Base-by-base conservation (phyloP, 768 basidiomycete species). In the Auriscalpium vulgare region DNA sequence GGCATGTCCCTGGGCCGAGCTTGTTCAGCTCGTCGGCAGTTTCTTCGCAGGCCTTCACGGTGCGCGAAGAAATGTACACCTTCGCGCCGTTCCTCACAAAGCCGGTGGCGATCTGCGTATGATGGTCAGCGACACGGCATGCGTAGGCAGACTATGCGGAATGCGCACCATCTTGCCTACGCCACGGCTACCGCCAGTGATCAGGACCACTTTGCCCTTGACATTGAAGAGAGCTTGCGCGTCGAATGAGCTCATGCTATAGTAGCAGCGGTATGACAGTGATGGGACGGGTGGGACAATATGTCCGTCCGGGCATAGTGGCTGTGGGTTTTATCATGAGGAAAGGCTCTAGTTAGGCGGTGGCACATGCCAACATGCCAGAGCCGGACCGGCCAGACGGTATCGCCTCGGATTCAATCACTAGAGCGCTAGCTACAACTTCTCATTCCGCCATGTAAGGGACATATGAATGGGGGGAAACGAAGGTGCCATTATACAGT, bases 111-210 rank as follows among this genome's bases (percentile, higher is more conserved):
- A 87, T 84, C 84, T 84, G 61, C 55, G 48, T 62, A 38, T 49
- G 23, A 51, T 49, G 50, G 37, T 44, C 43, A 10, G 16, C 52
- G 10, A 29, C 9, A 48, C 23, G 11, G 46, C 8, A 36, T 50
- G 13, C 19, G 34, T n/a, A 13, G 29, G 38, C 44, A 35, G 47
- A 43, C 21, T 2, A 10, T 47, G 14, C 6, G 13, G 36, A 14
- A 67, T 29, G 7, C 72, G 58, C 50, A 78, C 81, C 81, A 82
- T 83, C 71, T 82, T 84, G 5, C 85, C 84, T 35, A 86, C 77
- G 6, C 85, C 85, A 56, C 81, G 72, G 34, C 79, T 82, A 10
- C 85, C 86, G 8, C 86, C 86, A 4, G 84, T 85, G 40, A 85
- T 75, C 21, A 87, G 72, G 5, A 84, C 82, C 14, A 79, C 72